Evolutionary conservation across 805 yeast genomes (phyloP), one percentile per base, ranked within the genome.

Genomic region (Suhomyces sp.): DNA sequence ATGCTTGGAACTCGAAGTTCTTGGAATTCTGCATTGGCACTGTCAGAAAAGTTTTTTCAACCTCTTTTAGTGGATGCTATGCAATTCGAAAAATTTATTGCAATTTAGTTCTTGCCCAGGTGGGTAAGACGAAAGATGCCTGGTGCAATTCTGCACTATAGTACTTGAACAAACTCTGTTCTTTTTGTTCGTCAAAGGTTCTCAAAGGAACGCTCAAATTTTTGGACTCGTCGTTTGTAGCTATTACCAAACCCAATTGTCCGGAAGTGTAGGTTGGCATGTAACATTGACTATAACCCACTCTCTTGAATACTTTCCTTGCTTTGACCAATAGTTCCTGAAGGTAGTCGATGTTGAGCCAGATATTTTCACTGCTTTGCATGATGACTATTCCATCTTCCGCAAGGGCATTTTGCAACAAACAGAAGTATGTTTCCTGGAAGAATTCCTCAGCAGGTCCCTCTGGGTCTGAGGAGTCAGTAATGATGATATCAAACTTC

Each of bases 381-480:
- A 88, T 83, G 29, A 88, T 83, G 31, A 88, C 83, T 23, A 88
- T 78, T 18, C 82, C 81, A 42, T 79, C 66, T 2, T 69, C 68
- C 28, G 74, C 74, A 36, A 88, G 70, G 4, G 93, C 84, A 39
- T 74, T 71, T 42, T 66, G 51, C 38, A 90, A 65, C 36, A 88
- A 64, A 50, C 77, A 68, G 61, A 88, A 88, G 64, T 88, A 88
- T 37, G 74, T 77, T 41, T 73, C 71, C 57, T 87, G 86, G 66
- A 88, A 88, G 48, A 88, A 84, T 13, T 84, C 84, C 50, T 81
- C 95, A 1, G 97, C 97, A 5, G 97, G 97, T 3, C 93, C 96
- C 50, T 88, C 96, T 1, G 96, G 96, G 59, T 88, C 97, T 2
- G 95, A 83, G 2, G 95, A 85, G 58, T 88, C 97, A 12, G 95